Percentiles rank a stretch among this genome's conserved stretches.
Evolutionary conservation across 2,329 filamentous ascomycete species (phyloP).

Genomic region (Paraphaeosphaeria minitans): DNA sequence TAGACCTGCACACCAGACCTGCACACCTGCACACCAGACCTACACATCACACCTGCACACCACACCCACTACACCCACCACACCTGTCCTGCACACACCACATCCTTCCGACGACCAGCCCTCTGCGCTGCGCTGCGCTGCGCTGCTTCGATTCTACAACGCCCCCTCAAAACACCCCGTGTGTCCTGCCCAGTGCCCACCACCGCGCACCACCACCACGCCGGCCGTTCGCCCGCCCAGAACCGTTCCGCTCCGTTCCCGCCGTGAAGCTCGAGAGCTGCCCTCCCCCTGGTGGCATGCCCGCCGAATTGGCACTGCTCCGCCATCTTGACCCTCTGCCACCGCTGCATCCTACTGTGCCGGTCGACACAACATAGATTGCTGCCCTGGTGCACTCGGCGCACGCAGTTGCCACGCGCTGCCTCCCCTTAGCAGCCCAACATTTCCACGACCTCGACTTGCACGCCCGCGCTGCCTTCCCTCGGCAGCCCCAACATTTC

Average conservation of each 20-base stretch:
- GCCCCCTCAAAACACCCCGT: conserved; percentile 7
- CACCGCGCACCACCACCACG: too few relatives aligned
- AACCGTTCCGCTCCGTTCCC: conserved; percentile 8
- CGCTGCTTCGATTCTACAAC: conserved; percentile 11
- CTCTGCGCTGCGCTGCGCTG: neutral
- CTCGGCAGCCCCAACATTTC: too few relatives aligned
- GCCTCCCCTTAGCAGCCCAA: conserved; percentile 13
- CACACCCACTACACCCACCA: too few relatives aligned
- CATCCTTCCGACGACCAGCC: neutral
- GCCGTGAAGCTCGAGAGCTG: neutral
- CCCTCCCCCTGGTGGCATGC: conserved; percentile 19
- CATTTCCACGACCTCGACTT: conserved; percentile 15
- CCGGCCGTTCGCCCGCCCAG: conserved; percentile 6
- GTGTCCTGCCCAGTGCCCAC: too few relatives aligned
- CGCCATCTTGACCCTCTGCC: conserved; percentile 3
- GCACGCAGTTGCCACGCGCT: conserved; percentile 12
- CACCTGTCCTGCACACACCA: too few relatives aligned
- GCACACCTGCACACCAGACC: too few relatives aligned
- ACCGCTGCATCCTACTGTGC: neutral
- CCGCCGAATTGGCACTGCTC: conserved; percentile 10
- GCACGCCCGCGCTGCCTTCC: conserved; percentile 14
- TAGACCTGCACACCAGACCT: too few relatives aligned
- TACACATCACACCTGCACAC: too few relatives aligned
- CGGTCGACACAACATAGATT: neutral
- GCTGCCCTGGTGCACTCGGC: conserved; percentile 1